These are phyloP conservation scores for Tetrahymena elliotti DNA, from an alignment of 73 alveolate genomes.

Conservation along the genomic window DNA sequence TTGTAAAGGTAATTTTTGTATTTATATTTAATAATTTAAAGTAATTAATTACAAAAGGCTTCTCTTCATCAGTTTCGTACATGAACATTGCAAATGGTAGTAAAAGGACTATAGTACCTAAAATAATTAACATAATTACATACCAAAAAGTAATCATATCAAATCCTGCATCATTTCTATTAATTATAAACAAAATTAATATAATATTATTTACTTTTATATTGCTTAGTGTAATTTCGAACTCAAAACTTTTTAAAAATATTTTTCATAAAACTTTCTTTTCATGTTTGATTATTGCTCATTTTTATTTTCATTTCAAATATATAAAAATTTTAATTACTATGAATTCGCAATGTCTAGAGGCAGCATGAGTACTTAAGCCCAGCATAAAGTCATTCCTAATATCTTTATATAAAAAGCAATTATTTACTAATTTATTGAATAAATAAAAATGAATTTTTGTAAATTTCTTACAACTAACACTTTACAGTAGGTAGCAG, in stretches of 20 bases:
- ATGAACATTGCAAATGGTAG: slow-evolving; percentile 58
- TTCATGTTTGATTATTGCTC: background rate
- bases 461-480: background rate
- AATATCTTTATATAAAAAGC: background rate
- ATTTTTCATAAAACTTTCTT: too few species aligned
- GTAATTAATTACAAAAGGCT: slow-evolving; percentile 29
- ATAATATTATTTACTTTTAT: background rate
- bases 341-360: background rate
- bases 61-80: slow-evolving; percentile 75
- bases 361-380: background rate
- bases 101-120: slow-evolving; percentile 43
- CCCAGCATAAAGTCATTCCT: background rate
- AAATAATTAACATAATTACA: slow-evolving; percentile 48
- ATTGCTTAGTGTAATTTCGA: too few species aligned
- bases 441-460: too few species aligned
- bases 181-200: background rate
- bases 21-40: background rate
- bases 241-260: too few species aligned
- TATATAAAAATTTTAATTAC: background rate
- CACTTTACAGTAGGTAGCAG: background rate
- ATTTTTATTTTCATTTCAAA: background rate
- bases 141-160: slow-evolving; percentile 71
- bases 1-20: too few species aligned
- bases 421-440: background rate
- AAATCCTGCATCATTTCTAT: slow-evolving; percentile 28